These are phyloP conservation scores for Salix koriyanagi DNA, from an alignment of 345 rosid genomes.

Conservation along the genomic window DNA sequence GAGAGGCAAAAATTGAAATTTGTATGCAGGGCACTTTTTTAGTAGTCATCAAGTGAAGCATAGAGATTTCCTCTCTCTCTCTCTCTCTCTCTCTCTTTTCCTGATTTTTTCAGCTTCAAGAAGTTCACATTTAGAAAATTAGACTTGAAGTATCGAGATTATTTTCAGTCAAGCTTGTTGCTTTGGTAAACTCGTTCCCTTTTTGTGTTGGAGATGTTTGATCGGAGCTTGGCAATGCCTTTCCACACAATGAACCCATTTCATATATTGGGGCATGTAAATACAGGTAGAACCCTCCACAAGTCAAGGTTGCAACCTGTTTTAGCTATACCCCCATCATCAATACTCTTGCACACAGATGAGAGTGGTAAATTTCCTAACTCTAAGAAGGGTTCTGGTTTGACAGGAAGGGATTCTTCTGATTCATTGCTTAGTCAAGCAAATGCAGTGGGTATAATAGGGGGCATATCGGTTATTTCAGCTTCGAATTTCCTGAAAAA, in stretches of 20 bases:
- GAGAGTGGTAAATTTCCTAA: constrained; percentile 48
- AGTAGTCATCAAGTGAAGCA: neutral
- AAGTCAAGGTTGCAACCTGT: constrained; percentile 39
- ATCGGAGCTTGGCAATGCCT: constrained; percentile 47
- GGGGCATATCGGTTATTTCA: constrained; percentile 55
- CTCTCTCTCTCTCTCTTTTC: neutral
- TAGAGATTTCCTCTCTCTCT: neutral
- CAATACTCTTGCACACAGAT: constrained; percentile 47
- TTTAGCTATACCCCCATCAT: constrained; percentile 48
- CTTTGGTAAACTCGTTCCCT: neutral
- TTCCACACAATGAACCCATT: constrained; percentile 40
- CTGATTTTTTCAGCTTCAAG: neutral
- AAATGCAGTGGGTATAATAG: constrained; percentile 67
- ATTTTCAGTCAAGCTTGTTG: neutral
- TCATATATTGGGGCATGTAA: constrained; percentile 22
- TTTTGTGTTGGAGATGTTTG: constrained; percentile 31
- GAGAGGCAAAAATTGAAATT: neutral
- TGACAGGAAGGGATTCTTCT: constrained; percentile 16
- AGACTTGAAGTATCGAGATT: neutral
- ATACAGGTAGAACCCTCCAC: constrained; percentile 22
- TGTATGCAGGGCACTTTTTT: neutral
- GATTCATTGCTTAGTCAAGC: constrained; percentile 45
- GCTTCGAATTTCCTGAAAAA: constrained; percentile 53
- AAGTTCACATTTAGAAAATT: neutral
- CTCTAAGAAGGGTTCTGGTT: constrained; percentile 37